phyloP scores from a whole-genome alignment of 768 basidiomycete genomes.

The Tricholomella constricta region DNA sequence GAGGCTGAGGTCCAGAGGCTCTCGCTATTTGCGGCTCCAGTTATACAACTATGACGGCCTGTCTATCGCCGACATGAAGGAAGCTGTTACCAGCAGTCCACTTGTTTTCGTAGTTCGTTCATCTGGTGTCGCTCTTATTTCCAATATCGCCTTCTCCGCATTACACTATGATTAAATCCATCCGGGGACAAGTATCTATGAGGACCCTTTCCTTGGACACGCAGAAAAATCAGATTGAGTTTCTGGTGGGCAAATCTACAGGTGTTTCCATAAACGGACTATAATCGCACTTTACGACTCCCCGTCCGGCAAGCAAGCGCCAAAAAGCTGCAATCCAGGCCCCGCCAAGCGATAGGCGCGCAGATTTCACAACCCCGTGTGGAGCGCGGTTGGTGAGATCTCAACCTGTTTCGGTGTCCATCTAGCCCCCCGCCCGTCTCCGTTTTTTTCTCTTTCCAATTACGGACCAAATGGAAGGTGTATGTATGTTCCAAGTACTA shows the following conservation, averaged over 20 bases:
- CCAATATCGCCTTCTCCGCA: too few species aligned
- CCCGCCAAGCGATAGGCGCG: conserved; percentile 2
- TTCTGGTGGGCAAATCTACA: background rate
- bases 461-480: background rate
- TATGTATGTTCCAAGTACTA: too few species aligned
- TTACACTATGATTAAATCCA: too few species aligned
- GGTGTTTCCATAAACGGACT: background rate
- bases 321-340: background rate
- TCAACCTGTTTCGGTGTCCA: too few species aligned
- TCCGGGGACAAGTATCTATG: background rate
- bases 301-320: background rate
- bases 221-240: conserved; percentile 10
- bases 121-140: background rate
- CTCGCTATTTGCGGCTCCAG: background rate
- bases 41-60: background rate
- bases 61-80: too few species aligned
- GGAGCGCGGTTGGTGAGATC: background rate
- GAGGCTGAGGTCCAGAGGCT: conserved; percentile 7
- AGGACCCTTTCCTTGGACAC: background rate
- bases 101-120: too few species aligned
- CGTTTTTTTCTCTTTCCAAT: background rate
- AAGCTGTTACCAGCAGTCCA: too few species aligned
- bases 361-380: conserved; percentile 10
- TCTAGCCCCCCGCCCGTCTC: too few species aligned
- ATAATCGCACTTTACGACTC: conserved; percentile 8